Evolutionary conservation across 1,139 yeast species (phyloP), one percentile per base, ranked within the genome.

Genomic region (Yamadazyma sp.): DNA sequence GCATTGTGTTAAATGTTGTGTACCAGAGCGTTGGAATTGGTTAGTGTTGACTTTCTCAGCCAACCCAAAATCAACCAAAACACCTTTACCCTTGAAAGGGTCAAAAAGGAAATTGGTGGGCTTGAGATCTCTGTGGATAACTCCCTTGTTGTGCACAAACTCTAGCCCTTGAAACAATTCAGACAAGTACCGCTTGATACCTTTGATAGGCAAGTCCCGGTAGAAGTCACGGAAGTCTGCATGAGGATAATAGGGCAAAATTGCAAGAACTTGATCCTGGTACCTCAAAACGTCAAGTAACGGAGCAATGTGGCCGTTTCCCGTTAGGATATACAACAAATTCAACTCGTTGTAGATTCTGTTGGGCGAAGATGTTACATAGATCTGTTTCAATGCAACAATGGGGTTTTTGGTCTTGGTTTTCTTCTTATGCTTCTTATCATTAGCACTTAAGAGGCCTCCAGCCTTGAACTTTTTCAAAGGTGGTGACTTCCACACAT

Each of bases 321-420:
- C 89, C 9, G 75, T 66, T 36, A 91, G 65, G 44, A 75, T 75
- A 56, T 84, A 83, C 28, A 92, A 71, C 38, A 92, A 67, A 49
- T 83, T 83, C 49, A 92, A 73, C 61, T 92, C 99, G 60, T 89
- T 89, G 52, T 79, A 81, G 37, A 92, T 91, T 59, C 99, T 76
- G 48, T 79, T 82, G 1, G 98, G 97, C 5, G 97, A 88, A 1
- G 97, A 87, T 0, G 98, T 94, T 20, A 91, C 98, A 59, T 91
- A 91, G 39, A 92, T 89, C 55, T 94, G 81, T 61, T 92, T 92
- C 50, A 92, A 69, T 4, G 99, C 99, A 43, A 94, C 98, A 39
- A 79, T 73, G 14, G 83, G 81, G 45, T 71, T 67, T 35, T 69
- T 70, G 23, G 53, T 51, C 33, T 48, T 45, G 20, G 38, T 11